A percentile compares a stretch with the other conserved stretches of the same genome.
Evolutionary conservation across 352 stramenopile genomes (phyloP).

Genomic region (Saprolegnia parasitica): DNA sequence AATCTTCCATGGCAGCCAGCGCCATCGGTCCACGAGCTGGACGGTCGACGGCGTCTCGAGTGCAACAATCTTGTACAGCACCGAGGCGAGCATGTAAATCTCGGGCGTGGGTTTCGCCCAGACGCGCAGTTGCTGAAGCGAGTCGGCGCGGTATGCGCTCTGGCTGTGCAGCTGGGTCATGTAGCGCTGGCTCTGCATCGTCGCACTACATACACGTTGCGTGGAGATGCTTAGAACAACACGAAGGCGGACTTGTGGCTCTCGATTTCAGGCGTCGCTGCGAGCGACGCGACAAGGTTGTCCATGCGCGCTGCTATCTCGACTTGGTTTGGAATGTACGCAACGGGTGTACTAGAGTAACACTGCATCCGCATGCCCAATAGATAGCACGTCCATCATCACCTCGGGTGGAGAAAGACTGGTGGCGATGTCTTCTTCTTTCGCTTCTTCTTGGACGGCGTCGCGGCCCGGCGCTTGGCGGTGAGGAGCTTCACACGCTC

Average conservation of each 20-base stretch:
- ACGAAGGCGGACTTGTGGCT: not conserved
- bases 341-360: not conserved
- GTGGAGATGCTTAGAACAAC: not conserved
- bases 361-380: too few relatives aligned
- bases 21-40: conserved; percentile 22
- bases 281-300: not conserved
- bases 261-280: not conserved
- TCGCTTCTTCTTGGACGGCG: not conserved
- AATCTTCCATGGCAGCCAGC: conserved; percentile 21
- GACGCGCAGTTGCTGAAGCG: conserved; percentile 24
- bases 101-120: conserved; percentile 22
- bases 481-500: conserved; percentile 2
- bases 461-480: not conserved
- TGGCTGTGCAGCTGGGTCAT: conserved; percentile 12
- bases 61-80: conserved; percentile 26
- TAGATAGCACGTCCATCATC: too few relatives aligned
- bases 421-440: not conserved
- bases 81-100: conserved; percentile 25
- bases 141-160: conserved; percentile 14
- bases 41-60: conserved; percentile 20
- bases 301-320: not conserved
- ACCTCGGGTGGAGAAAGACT: conserved; percentile 4
- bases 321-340: not conserved
- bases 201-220: not conserved
- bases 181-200: conserved; percentile 14